Base-by-base conservation (phyloP, 164 flowering plant genomes). In the Piper longum region DNA sequence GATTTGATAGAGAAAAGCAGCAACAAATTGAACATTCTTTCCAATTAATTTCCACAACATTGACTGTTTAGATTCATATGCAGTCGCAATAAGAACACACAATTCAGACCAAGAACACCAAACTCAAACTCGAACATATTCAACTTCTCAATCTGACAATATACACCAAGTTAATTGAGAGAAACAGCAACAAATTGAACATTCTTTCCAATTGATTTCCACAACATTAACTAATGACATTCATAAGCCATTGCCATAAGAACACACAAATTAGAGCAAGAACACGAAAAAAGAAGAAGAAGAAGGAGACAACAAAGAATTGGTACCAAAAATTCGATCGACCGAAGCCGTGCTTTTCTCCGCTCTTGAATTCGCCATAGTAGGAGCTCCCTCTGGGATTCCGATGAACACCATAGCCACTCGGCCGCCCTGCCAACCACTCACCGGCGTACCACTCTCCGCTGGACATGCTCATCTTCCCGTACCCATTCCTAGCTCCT, bases 361-460 rank as follows among this genome's bases (percentile, higher is more conserved):
- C 98, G 64, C 75, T 77, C 80, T 87, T 86, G 74, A 93, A 90
- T 63, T 85, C 89, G 2, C 98, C 98, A 65, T 81, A 73, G 66
- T 76, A 90, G 57, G 83, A 79, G 68, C 97, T 90, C 4, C 95
- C 98, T 76, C 90, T 96, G 4, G 83, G 76, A 65, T 96, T 87
- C 43, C 72, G 80, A 72, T 92, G 98, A 3, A 77, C 76, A 6
- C 98, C 98, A 65, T 78, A 52, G 0, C 97, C 98, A 73, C 85
- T 96, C 64, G 91, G 83, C 74, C 87, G 98, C 55, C 98, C 97
- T 69, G 83, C 83, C 63, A 65, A 81, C 97, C 98, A 93, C 59
- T 93, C 86, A 1, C 98, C 98, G 0, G 86, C 81, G 76, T 85
- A 92, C 16, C 78, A 72, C 75, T 92, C 98, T 4, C 93, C 98